Base-by-base conservation (phyloP, 768 basidiomycete genomes). In the Leccinum longicurvipes region DNA sequence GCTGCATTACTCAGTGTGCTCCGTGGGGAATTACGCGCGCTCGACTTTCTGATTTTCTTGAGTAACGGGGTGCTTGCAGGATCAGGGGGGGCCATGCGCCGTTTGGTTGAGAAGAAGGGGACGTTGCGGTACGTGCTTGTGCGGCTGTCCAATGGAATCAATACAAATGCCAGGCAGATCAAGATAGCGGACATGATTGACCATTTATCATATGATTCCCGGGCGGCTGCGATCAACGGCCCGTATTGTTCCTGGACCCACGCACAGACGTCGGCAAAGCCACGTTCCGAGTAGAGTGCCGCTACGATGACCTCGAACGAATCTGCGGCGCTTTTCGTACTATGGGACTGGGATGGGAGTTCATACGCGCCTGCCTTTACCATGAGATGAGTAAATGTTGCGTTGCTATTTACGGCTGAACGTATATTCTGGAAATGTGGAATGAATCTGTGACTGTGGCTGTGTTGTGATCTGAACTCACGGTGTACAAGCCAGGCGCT, bases 231-330 rank as follows among this genome's bases (percentile, higher is more conserved):
- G 28, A 80, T 67, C 31, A 80, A 63, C 4, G 75, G 78, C 1
- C 56, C 54, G 51, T 75, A 80, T 46, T 74, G 67, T 24, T 72
- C 68, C 51, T 65, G 63, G 2, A 76, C 68, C 76, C 78, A 80
- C 3, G 63, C 42, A 44, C 66, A 69, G 32, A 79, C 72, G 32
- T 67, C 69, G 34, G 68, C 60, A 29, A 73, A 68, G 4, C 79
- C 77, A 36, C 63, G 56, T 53, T 80, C 76, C 50, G 71, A 54
- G 60, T 76, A 74, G 54, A 74, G 76, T 6, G 72, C 73, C n/a
- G 73, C 79, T 1, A 80, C 72, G 21, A 79, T 72, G 12, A 76
- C 74, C 60, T 80, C 79, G 60, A 79, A 77, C 9, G 77, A 71
- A 58, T 80, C 80, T 15, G 77, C 80, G 6, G 67, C 76, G 12